A percentile compares a stretch with the other conserved stretches of the same genome.
phyloP scores from a whole-genome alignment of 139 green algal genomes.

The Coccomyxa sp. region DNA sequence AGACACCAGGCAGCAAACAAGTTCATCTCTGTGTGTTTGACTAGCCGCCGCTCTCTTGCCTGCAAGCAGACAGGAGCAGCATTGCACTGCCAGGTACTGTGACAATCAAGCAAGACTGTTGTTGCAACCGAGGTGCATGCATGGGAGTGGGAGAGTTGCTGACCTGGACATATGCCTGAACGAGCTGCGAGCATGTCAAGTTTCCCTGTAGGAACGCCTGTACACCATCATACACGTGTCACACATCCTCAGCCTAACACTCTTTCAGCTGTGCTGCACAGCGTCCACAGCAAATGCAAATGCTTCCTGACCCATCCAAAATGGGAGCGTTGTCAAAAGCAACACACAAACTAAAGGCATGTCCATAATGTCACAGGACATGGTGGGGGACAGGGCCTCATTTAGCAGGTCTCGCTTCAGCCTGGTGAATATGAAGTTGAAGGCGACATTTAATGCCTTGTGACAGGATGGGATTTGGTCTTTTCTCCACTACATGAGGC shows the following conservation, averaged over 20 bases:
- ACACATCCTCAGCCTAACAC: not conserved
- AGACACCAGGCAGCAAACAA: too few relatives aligned
- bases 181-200: conserved; percentile 1
- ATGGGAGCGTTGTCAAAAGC: too few relatives aligned
- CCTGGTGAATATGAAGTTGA: not conserved
- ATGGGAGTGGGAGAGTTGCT: not conserved
- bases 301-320: too few relatives aligned
- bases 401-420: not conserved
- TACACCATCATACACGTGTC: not conserved
- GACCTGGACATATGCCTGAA: conserved; percentile 2
- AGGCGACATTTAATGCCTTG: not conserved
- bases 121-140: too few relatives aligned
- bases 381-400: not conserved
- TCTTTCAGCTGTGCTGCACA: too few relatives aligned
- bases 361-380: not conserved
- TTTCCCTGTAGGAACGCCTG: conserved; percentile 4
- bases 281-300: too few relatives aligned
- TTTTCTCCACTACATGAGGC: not conserved
- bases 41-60: too few relatives aligned
- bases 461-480: not conserved
- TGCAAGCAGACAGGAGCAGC: too few relatives aligned
- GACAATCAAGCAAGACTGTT: not conserved
- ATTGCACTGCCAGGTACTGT: not conserved
- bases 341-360: not conserved
- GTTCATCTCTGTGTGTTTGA: too few relatives aligned